Conservation (phyloP, 2,329 filamentous ascomycete genomes). For the Alternaria triticimaculans region DNA sequence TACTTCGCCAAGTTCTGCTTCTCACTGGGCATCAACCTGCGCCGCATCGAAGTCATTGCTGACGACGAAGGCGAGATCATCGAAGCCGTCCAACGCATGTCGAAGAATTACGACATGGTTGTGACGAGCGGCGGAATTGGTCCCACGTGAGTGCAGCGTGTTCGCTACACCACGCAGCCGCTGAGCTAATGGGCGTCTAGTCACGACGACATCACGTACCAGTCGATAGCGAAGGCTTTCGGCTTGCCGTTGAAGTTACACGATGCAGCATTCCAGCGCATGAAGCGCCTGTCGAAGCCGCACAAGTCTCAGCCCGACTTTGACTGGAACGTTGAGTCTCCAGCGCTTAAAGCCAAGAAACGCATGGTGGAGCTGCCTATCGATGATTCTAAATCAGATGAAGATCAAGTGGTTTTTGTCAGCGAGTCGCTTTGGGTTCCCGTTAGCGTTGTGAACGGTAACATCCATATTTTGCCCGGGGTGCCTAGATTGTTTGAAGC, state of each 20-base stretch:
- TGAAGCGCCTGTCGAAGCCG: conserved; percentile 80
- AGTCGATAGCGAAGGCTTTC: conserved; percentile 92
- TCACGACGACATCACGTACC: conserved; percentile 97
- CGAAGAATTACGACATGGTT: conserved; percentile 87
- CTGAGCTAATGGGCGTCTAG: conserved; percentile 54
- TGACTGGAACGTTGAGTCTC: conserved; percentile 82
- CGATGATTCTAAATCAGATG: conserved; percentile 68
- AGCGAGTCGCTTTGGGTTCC: conserved; percentile 89
- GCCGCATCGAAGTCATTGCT: conserved; percentile 88
- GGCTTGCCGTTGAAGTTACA: conserved; percentile 77
- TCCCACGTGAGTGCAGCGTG: conserved; percentile 73
- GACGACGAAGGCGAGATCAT: conserved; percentile 92
- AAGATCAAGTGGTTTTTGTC: conserved; percentile 79
- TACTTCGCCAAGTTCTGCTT: conserved; percentile 73
- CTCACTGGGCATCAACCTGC: conserved; percentile 70
- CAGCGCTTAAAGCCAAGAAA: conserved; percentile 78
- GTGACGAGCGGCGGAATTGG: conserved; percentile 96
- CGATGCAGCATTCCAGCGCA: conserved; percentile 75
- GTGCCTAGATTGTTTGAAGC: conserved; percentile 84
- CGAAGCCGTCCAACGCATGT: conserved; percentile 87
- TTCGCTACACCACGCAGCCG: conserved; percentile 15
- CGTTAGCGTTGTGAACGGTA: conserved; percentile 85
- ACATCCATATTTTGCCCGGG: conserved; percentile 90
- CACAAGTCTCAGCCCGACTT: conserved; percentile 77
- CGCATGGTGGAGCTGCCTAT: conserved; percentile 90